Base-by-base conservation (phyloP, 805 yeast species). In the Saturnispora dispora region DNA sequence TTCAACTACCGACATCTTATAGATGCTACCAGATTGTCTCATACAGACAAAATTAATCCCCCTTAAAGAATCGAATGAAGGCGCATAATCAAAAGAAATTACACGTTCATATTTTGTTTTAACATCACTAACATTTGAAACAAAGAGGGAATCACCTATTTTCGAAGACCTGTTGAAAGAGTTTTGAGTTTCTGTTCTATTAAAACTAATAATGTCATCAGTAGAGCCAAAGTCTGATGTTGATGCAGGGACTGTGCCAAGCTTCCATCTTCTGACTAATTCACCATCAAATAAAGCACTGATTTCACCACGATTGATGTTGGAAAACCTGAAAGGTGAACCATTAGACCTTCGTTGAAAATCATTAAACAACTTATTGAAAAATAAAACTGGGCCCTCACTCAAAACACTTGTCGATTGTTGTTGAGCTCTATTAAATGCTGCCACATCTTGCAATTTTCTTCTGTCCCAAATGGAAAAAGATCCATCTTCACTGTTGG, bases 11-110 rank as follows among this genome's bases (percentile, higher is more conserved):
- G 83, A 77, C 90, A 86, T 86, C 52, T 84, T 73, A 65, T 85
- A 89, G 0, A 89, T 82, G 49, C 87, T 83, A 3, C 97, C 97
- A 1, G 95, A 85, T 60, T 88, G 95, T 56, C 96, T 73, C 85
- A 90, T 84, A 65, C 97, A 89, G 28, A 90, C 80, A 52, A 87
- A 73, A 58, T 83, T 81, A 8, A 85, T 76, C 1, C 79, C 76
- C 22, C 81, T 74, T n/a, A 63, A 67, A 2, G 79, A 69, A 5
- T 60, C 51, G 3, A 67, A 53, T 52, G 77, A 80, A 0, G 83
- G 81, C n/a, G 82, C 78, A 63, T 88, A 89, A 64, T 89, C 96
- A 67, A 84, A 89, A 0, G 96, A 83, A 1, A 85, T 81, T 1
- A 89, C 95, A 57, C 90, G 75, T 57, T 89, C 96, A 59, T 77